Evolutionary conservation across 495 filamentous ascomycete species (phyloP).

Genomic region (Hypomontagnella monticulosa): DNA sequence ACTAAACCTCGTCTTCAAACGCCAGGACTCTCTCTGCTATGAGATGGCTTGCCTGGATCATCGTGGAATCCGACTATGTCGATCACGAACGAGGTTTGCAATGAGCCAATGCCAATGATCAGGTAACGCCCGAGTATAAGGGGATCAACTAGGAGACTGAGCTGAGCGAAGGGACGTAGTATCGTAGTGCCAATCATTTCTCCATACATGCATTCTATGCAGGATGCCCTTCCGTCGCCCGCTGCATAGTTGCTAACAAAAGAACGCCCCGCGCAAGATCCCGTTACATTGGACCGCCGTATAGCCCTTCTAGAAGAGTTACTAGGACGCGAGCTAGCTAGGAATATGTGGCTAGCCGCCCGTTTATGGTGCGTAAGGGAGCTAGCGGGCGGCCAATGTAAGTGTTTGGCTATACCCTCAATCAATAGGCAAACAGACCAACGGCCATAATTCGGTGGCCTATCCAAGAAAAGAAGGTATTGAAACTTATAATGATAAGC

Average conservation of each 20-base stretch:
- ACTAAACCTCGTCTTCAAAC: background rate
- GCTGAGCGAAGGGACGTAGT: too few species aligned
- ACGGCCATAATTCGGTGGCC: slow-evolving; percentile 7
- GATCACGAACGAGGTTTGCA: background rate
- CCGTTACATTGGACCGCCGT: slow-evolving; percentile 24
- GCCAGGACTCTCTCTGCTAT: background rate
- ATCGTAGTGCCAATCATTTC: too few species aligned
- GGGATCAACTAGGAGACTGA: too few species aligned
- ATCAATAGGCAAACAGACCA: slow-evolving; percentile 6
- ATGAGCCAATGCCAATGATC: background rate
- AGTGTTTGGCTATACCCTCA: background rate
- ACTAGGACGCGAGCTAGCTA: slow-evolving; percentile 8
- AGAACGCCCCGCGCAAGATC: slow-evolving; percentile 10
- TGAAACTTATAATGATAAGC: background rate
- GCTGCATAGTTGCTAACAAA: background rate
- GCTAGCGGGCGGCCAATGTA: background rate
- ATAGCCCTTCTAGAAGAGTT: slow-evolving; percentile 25
- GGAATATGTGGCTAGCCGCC: slow-evolving; percentile 1
- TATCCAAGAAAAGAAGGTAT: slow-evolving; percentile 40
- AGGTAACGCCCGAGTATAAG: too few species aligned
- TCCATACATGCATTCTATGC: too few species aligned
- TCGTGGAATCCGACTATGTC: slow-evolving; percentile 2
- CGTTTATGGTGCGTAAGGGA: slow-evolving; percentile 11
- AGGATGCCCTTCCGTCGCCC: background rate
- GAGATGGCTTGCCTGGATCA: slow-evolving; percentile 4